Base-by-base conservation (phyloP, 2,329 filamentous ascomycete species). In the Helotiales sp. region DNA sequence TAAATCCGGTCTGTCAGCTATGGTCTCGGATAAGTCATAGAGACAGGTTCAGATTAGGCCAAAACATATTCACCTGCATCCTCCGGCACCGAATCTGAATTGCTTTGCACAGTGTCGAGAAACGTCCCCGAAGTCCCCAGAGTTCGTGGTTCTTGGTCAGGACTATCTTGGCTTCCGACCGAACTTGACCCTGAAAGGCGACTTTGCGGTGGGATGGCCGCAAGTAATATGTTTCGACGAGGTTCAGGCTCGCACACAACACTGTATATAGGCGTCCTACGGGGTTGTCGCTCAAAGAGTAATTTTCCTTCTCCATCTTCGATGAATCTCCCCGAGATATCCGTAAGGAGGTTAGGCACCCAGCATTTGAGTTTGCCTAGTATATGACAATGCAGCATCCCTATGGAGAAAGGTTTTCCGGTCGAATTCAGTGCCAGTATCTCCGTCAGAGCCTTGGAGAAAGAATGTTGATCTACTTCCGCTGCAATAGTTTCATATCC, bases 261-360 rank as follows among this genome's bases (percentile, higher is more conserved):
- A 13, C 31, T 40, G n/a, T 61, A 57, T 5, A 61, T 44, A 13
- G 55, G 59, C 4, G 55, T 58, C 9, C 48, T 49, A 10, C 52
- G 40, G 13, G 15, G 36, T 29, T 55, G 38, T 12, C 34, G 27
- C 17, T 55, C 55, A 38, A 31, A 51, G 4, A 42, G 6, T 17
- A 48, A 36, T 10, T 15, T 33, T 15, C 47, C 52, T n/a, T 55
- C 24, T 2, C 17, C 13, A 42, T 50, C 48, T 5, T 10, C 3
- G 5, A 44, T 22, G 10, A 53, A 44, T 15, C 47, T 38, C 1
- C 55, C 52, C 4, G 58, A 15, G 17, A 22, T 12, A 17, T 52
- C 42, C 9, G 19, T 29, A 3, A 25, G 5, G 8, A 60, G 9
- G 10, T n/a, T 25, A 2, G 51, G 58, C 7, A 33, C 34, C n/a